Base-by-base conservation (phyloP, 192 early-diverging fungal genomes). In the Entomortierella beljakovae region DNA sequence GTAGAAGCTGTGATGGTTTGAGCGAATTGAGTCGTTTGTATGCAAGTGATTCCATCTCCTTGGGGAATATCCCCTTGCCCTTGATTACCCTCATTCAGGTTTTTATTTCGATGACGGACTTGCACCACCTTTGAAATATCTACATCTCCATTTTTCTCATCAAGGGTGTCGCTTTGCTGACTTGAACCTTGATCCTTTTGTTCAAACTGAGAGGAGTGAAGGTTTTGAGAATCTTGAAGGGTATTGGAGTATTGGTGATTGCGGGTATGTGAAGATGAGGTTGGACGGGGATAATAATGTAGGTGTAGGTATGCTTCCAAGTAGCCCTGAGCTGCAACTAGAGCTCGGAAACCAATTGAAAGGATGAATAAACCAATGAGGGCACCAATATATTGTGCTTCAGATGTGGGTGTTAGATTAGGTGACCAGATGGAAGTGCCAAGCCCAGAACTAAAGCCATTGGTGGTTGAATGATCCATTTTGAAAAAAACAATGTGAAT, bases 331-430 rank as follows among this genome's bases (percentile, higher is more conserved):
- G 81, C 57, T 18, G 86, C 86, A 22, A 73, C 59, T 7, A 85
- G 42, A 35, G 61, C 81, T 40, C 86, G 67, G 38, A 81, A 81
- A 10, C 80, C 67, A 34, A 87, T 57, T 11, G 86, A 61, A 23
- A 87, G 70, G 10, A 87, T 11, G 53, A 87, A 83, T 9, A 87
- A 61, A 32, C 81, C 83, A 23, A 87, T 60, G 31, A 82, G 79
- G 10, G 83, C 75, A 20, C 86, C 86, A 49, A 85, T 83, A 22
- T 83, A 85, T 26, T 82, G 70, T 29, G 73, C 58, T 53, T 87
- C 86, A 1, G 80, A 76, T n/a, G 23, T 51, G 5, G 86, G 86
- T 10, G 81, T 68, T 69, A 82, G 81, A 20, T 40, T 61, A 9
- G 75, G 63, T 2, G 83, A 77, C 82, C 83, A 87, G 26, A 87